Base-by-base conservation (phyloP, 148 eudicot genomes). In the Nepenthes gracilis region DNA sequence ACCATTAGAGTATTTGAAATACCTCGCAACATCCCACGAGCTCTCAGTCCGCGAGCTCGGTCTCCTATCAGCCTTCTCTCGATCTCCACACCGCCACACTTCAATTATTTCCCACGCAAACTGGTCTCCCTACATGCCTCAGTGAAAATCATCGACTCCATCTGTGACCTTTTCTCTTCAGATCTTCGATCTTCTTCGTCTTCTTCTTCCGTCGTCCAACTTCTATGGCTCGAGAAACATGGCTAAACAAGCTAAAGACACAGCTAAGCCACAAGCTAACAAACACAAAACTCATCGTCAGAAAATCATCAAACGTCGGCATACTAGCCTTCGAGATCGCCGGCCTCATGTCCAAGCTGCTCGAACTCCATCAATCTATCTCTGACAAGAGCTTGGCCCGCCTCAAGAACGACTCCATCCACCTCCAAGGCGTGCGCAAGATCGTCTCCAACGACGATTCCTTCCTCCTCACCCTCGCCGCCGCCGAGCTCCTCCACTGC, bases 261-360 rank as follows among this genome's bases (percentile, higher is more conserved):
- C 67, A 64, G 47, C 58, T 64, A 10, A 43, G 47, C 64, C 62
- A 77, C 76, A 67, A 49, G 36, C 52, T 60, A 47, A 9, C 69
- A 45, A 23, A 23, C 23, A 23, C 23, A 64, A 73, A 64, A 61
- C 73, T 59, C 34, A 51, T 66, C 35, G 62, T 60, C 69, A 71
- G 63, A 80, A 78, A 38, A 2, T 35, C 3, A 53, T 55, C 75
- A 14, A 61, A 72, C 59, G 69, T 83, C 37, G 95, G 83, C 1
- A 83, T 90, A 1, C 62, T 90, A 54, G 80, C 90, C 40, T 88
- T 92, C 54, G 97, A 92, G 74, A 66, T 85, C 35, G 74, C 93
- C 11, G 72, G 79, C 1, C 71, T 85, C 54, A 70, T 88, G 40
- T 75, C 96, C 3, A 87, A 92, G 75, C 81, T 92, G 23, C 67